Conservation (phyloP, 1,284 basidiomycete genomes). For the Irpex sp. region DNA sequence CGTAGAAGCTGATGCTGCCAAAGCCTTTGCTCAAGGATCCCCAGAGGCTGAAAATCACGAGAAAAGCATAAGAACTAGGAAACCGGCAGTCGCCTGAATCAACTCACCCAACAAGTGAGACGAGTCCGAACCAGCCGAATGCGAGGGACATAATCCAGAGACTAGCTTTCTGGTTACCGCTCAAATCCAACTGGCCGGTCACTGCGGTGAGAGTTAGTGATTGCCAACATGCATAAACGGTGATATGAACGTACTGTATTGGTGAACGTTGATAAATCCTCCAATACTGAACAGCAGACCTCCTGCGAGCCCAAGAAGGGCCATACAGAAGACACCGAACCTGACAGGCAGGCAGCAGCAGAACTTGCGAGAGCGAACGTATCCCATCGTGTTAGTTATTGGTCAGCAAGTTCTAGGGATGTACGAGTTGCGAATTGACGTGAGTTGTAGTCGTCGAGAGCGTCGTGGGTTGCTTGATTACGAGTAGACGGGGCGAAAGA, state of each 20-base stretch:
- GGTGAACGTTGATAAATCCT: slow-evolving; percentile 34
- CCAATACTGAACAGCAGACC: slow-evolving; percentile 42
- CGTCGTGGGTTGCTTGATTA: slow-evolving; percentile 8
- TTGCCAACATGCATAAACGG: not conserved
- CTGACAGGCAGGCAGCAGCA: slow-evolving; percentile 63
- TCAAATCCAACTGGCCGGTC: slow-evolving; percentile 20
- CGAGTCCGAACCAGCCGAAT: slow-evolving; percentile 43
- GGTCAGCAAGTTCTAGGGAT: slow-evolving; percentile 2
- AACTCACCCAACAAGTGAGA: slow-evolving; percentile 49
- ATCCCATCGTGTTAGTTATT: slow-evolving; percentile 17
- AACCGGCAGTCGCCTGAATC: too few relatives aligned
- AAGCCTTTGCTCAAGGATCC: slow-evolving; percentile 42
- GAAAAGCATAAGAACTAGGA: too few relatives aligned
- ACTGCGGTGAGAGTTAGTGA: slow-evolving; percentile 10
- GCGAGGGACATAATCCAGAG: slow-evolving; percentile 44
- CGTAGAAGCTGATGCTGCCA: slow-evolving; percentile 42
- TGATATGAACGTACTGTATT: slow-evolving; percentile 19
- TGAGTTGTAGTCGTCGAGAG: slow-evolving; percentile 7
- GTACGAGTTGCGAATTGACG: not conserved
- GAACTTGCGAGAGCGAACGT: slow-evolving; percentile 37
- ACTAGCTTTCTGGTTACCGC: slow-evolving; percentile 35
- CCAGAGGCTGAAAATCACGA: slow-evolving; percentile 26
- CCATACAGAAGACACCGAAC: slow-evolving; percentile 56
- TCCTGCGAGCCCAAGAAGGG: slow-evolving; percentile 39
- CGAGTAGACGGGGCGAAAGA: slow-evolving; percentile 9